Evolutionary conservation across 306 rosid species (phyloP).

Genomic region (Cucurbita ficifolia): DNA sequence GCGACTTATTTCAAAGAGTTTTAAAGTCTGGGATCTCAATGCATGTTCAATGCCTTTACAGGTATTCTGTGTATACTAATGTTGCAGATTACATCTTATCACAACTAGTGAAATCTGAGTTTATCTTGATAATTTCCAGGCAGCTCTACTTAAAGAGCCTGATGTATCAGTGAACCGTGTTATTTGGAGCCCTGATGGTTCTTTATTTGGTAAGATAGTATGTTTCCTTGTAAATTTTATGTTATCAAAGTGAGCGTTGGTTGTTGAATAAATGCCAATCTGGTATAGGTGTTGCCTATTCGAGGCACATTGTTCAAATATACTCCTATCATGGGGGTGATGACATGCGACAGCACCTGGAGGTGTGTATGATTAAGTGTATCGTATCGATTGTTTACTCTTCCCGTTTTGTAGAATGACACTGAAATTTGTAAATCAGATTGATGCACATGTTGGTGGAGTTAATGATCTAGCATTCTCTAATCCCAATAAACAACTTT

Average conservation of each 20-base stretch:
- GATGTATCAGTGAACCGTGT: slow-evolving; percentile 93
- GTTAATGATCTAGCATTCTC: slow-evolving; percentile 95
- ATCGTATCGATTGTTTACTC: background rate
- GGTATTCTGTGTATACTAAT: slow-evolving; percentile 23
- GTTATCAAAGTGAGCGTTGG: background rate
- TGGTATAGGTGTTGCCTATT: slow-evolving; percentile 69
- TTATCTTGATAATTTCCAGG: slow-evolving; percentile 35
- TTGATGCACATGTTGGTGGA: slow-evolving; percentile 98
- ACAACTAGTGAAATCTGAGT: slow-evolving; percentile 2
- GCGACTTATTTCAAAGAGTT: slow-evolving; percentile 56
- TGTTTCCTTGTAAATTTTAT: background rate
- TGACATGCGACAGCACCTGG: slow-evolving; percentile 64
- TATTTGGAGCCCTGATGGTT: slow-evolving; percentile 95
- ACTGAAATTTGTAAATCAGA: slow-evolving; percentile 28
- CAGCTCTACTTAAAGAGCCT: slow-evolving; percentile 90
- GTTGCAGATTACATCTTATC: background rate
- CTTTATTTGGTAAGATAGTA: slow-evolving; percentile 62
- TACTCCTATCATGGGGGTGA: slow-evolving; percentile 65
- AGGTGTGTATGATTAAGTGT: slow-evolving; percentile 31
- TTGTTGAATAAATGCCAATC: background rate
- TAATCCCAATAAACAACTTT: slow-evolving; percentile 86
- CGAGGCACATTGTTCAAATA: slow-evolving; percentile 94
- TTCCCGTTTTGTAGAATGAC: background rate
- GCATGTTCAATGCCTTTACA: slow-evolving; percentile 83
- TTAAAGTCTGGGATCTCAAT: slow-evolving; percentile 94